Conservation (phyloP, 768 basidiomycete genomes). For the Candolleomyces eurysporus region DNA sequence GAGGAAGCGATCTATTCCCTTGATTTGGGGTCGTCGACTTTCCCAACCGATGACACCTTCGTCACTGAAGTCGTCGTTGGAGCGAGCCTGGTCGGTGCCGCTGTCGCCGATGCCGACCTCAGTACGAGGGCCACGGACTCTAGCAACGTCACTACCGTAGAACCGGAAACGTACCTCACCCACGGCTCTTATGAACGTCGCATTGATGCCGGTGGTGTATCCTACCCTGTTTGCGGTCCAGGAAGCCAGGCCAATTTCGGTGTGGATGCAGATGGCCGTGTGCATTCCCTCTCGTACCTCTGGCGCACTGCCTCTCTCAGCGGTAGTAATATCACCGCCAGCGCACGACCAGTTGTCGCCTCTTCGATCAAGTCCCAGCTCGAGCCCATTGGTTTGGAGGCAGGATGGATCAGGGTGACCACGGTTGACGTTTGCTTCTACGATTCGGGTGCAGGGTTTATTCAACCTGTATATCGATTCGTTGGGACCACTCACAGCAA, state of each 20-base stretch:
- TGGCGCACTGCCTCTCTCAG: conserved; percentile 5
- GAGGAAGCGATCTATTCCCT: neutral
- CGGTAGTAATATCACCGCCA: neutral
- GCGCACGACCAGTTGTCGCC: neutral
- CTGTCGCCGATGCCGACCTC: neutral
- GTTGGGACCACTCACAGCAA: neutral
- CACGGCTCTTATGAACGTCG: conserved; percentile 2
- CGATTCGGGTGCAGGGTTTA: conserved; percentile 1
- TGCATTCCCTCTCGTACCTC: conserved; percentile 2
- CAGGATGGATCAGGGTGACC: conserved; percentile 1
- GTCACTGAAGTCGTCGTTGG: neutral
- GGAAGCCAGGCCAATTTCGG: conserved; percentile 9
- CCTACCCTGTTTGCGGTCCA: conserved; percentile 11
- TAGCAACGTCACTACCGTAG: neutral
- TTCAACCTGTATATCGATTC: conserved; percentile 11
- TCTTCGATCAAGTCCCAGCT: neutral
- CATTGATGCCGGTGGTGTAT: neutral
- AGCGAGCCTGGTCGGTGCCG: conserved; percentile 1
- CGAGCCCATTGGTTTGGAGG: neutral
- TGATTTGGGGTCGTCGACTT: neutral
- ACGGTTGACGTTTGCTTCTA: conserved; percentile 10
- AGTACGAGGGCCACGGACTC: neutral
- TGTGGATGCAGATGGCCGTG: neutral
- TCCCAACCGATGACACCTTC: conserved; percentile 8
- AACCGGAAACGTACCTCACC: conserved; percentile 1